Conservation (phyloP, 2,329 filamentous ascomycete species). For the Diaporthe batatas region DNA sequence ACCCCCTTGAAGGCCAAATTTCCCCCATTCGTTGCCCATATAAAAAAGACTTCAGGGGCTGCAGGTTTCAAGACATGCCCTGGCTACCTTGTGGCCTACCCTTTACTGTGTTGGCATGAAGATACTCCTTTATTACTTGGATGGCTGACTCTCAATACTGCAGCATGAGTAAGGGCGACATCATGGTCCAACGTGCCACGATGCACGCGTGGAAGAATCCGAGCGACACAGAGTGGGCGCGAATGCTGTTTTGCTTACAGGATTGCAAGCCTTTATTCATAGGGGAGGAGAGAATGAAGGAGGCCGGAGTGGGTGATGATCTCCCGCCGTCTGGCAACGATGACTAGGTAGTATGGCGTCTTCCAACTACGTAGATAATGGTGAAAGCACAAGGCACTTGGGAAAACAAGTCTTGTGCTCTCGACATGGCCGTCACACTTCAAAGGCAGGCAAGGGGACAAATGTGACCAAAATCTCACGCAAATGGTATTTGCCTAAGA, state of each 20-base stretch:
- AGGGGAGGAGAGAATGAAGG: conserved; percentile 46
- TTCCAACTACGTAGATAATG: not conserved
- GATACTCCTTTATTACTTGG: too few species aligned
- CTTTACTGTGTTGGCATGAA: too few species aligned
- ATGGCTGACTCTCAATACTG: too few species aligned
- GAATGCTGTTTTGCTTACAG: conserved; percentile 54
- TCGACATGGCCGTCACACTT: not conserved
- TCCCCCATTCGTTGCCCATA: too few species aligned
- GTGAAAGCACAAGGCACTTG: not conserved
- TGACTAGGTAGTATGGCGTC: not conserved
- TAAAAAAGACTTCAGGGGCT: too few species aligned
- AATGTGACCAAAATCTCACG: conserved; percentile 17
- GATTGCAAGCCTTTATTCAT: conserved; percentile 48
- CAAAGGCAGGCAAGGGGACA: not conserved
- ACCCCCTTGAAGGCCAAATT: too few species aligned
- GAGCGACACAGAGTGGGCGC: conserved; percentile 56
- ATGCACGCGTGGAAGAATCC: conserved; percentile 59
- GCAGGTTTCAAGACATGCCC: too few species aligned
- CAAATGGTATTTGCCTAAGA: conserved; percentile 39
- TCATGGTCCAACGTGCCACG: conserved; percentile 63
- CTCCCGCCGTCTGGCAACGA: conserved; percentile 40
- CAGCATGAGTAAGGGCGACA: conserved; percentile 61
- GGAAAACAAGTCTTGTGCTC: not conserved
- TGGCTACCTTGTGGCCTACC: too few species aligned
- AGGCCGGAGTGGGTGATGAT: conserved; percentile 43